These are phyloP conservation scores for Aspergillus flavus DNA, from an alignment of 2,329 filamentous ascomycete genomes.

Conservation along the genomic window DNA sequence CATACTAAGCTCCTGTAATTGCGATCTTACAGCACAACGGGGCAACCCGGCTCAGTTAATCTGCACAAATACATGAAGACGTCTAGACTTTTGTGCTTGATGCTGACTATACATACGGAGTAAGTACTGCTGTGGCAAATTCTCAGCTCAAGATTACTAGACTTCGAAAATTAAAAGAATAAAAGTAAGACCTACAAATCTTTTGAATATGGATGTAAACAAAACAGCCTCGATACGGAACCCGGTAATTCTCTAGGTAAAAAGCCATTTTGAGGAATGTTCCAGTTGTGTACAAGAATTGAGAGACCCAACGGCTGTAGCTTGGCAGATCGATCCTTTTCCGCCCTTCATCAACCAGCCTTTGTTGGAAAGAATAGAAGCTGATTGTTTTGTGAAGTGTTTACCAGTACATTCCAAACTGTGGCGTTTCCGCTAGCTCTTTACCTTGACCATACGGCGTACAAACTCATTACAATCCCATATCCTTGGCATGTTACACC, in stretches of 20 bases:
- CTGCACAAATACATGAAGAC: background rate
- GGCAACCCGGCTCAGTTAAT: background rate
- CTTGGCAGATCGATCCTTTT: background rate
- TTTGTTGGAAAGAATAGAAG: background rate
- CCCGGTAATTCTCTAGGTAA: background rate
- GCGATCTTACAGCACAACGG: conserved; percentile 7
- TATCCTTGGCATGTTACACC: conserved; percentile 1
- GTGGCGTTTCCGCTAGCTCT: background rate
- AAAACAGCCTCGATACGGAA: background rate
- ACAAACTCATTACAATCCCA: background rate
- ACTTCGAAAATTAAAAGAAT: background rate
- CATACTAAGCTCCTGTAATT: conserved; percentile 9
- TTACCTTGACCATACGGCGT: background rate
- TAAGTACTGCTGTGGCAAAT: background rate
- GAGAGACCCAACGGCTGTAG: background rate
- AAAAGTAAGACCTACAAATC: background rate
- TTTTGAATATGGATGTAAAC: background rate
- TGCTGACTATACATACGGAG: background rate
- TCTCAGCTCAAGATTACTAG: background rate
- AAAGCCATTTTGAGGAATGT: background rate
- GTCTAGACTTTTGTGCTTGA: background rate
- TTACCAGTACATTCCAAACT: background rate
- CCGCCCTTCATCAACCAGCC: background rate
- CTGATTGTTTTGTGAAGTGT: background rate
- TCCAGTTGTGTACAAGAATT: background rate